A percentile compares a stretch with the other conserved stretches of the same genome.
These are phyloP conservation scores for Lachancea nothofagi DNA, from an alignment of 805 yeast species.

Conservation along the genomic window DNA sequence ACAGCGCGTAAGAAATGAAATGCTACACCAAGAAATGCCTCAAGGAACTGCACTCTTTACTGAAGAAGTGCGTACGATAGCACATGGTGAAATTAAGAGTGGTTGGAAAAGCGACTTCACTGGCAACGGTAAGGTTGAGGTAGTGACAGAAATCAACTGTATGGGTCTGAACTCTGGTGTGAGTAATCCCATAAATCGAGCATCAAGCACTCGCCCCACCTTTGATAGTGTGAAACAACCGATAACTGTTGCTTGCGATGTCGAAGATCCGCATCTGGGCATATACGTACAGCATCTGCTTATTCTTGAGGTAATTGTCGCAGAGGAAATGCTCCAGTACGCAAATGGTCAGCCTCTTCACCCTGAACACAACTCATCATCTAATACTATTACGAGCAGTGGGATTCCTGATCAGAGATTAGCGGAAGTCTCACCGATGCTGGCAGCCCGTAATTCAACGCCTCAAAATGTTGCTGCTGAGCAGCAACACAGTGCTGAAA, in stretches of 20 bases:
- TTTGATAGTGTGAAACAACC: constrained; percentile 26
- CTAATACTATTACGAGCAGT: constrained; percentile 5
- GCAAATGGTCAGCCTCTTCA: constrained; percentile 30
- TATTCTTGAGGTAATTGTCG: constrained; percentile 85
- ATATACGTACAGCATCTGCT: constrained; percentile 69
- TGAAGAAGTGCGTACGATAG: constrained; percentile 70
- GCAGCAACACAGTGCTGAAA: constrained; percentile 2
- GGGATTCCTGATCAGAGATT: constrained; percentile 34
- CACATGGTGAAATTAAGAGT: constrained; percentile 72
- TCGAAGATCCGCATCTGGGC: constrained; percentile 77
- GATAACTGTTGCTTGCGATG: constrained; percentile 64
- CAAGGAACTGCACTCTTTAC: constrained; percentile 44
- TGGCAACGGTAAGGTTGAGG: constrained; percentile 71
- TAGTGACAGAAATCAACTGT: constrained; percentile 65
- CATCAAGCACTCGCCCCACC: constrained; percentile 36
- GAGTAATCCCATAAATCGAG: constrained; percentile 40
- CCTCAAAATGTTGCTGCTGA: constrained; percentile 20
- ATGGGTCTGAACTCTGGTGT: constrained; percentile 52
- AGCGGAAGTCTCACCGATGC: constrained; percentile 41
- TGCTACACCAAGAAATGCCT: constrained; percentile 28
- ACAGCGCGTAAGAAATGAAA: constrained; percentile 29
- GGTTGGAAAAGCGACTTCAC: constrained; percentile 96
- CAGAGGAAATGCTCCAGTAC: constrained; percentile 69
- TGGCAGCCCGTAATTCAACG: constrained; percentile 33
- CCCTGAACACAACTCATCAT: constrained; percentile 8